Conservation (phyloP, 805 yeast species). For the Zygosaccharomyces siamensis region DNA sequence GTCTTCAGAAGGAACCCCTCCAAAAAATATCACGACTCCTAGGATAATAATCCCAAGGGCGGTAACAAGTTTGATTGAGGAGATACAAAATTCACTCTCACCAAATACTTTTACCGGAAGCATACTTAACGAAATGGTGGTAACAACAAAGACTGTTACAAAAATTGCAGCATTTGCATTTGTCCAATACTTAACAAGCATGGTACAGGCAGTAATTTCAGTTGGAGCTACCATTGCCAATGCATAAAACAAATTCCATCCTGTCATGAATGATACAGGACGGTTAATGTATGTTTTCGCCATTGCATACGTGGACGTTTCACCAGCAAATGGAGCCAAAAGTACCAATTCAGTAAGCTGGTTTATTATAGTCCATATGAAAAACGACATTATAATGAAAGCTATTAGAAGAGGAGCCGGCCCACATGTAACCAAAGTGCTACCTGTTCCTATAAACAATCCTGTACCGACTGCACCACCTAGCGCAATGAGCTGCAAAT, state of each 20-base stretch:
- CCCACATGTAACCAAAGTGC: constrained; percentile 36
- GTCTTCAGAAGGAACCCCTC: constrained; percentile 52
- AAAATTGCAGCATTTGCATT: constrained; percentile 7
- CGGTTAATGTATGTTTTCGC: constrained; percentile 38
- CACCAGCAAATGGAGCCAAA: constrained; percentile 39
- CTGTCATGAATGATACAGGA: constrained; percentile 35
- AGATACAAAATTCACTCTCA: constrained; percentile 63
- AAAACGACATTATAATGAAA: constrained; percentile 17
- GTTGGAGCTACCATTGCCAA: constrained; percentile 39
- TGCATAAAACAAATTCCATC: constrained; percentile 37
- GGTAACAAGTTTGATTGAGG: constrained; percentile 59
- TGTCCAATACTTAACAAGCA: constrained; percentile 6
- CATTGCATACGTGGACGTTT: constrained; percentile 36
- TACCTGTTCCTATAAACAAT: constrained; percentile 39
- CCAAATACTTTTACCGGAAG: constrained; percentile 34
- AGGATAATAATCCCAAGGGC: constrained; percentile 57
- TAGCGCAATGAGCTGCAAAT: constrained; percentile 11
- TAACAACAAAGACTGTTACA: constrained; percentile 18
- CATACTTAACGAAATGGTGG: constrained; percentile 11
- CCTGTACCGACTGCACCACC: constrained; percentile 46
- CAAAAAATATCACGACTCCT: constrained; percentile 55
- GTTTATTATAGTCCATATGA: constrained; percentile 37
- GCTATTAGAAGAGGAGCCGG: constrained; percentile 37
- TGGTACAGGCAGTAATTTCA: constrained; percentile 38
- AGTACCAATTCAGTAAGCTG: constrained; percentile 39